Percentiles rank a stretch among this genome's conserved stretches.
Evolutionary conservation across 2,329 filamentous ascomycete genomes (phyloP).

Genomic region (Exserohilum rostratum): DNA sequence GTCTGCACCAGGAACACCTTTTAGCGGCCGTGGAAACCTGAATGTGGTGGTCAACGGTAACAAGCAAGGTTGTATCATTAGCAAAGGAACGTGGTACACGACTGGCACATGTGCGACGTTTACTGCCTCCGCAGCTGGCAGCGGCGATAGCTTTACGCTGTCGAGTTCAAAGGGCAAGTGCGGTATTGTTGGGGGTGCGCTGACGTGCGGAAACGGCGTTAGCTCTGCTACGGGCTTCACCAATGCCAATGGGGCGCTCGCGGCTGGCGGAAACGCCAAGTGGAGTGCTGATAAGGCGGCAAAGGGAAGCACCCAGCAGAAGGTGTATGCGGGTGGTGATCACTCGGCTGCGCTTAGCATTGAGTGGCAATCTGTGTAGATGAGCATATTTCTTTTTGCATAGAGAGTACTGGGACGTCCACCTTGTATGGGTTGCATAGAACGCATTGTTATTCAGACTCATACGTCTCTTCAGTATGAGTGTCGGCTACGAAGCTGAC

Average conservation of each 20-base stretch:
- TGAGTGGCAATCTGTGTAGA: slow-evolving; percentile 43
- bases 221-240: slow-evolving; percentile 52
- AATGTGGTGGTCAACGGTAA: slow-evolving; percentile 59
- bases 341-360: slow-evolving; percentile 45
- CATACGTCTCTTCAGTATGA: too few species aligned
- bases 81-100: slow-evolving; percentile 69
- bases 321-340: slow-evolving; percentile 49
- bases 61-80: slow-evolving; percentile 70
- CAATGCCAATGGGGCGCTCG: slow-evolving; percentile 43
- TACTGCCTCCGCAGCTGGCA: slow-evolving; percentile 54
- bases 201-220: slow-evolving; percentile 62
- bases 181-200: slow-evolving; percentile 58
- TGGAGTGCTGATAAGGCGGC: slow-evolving; percentile 55
- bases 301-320: slow-evolving; percentile 52
- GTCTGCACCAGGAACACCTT: slow-evolving; percentile 50
- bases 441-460: too few species aligned
- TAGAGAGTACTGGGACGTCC: not conserved
- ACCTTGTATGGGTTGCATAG: not conserved
- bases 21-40: slow-evolving; percentile 65
- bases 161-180: slow-evolving; percentile 53
- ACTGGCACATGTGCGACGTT: slow-evolving; percentile 72
- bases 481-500: too few species aligned
- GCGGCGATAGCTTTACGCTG: slow-evolving; percentile 41
- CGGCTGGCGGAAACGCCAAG: slow-evolving; percentile 45
- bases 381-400: not conserved